phyloP scores from a whole-genome alignment of 148 eudicot genomes.

The Rhododendron ovatum region DNA sequence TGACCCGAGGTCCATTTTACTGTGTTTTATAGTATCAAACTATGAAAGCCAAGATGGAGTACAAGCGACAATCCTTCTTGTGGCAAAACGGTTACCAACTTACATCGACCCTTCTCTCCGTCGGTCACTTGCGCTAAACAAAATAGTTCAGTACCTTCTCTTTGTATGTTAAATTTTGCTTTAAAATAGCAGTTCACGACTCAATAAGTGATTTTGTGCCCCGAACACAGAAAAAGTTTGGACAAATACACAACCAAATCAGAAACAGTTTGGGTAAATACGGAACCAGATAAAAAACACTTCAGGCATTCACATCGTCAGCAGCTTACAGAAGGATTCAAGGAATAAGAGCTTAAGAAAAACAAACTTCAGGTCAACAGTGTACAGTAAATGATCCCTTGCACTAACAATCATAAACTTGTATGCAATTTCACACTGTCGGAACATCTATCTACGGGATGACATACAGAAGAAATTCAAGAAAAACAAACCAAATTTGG shows the following conservation, averaged over 20 bases:
- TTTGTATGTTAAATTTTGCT: background rate
- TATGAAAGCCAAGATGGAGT: background rate
- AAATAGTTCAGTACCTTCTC: background rate
- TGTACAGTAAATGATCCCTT: background rate
- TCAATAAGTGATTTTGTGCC: background rate
- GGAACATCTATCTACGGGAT: background rate
- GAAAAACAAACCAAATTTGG: background rate
- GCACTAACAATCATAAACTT: background rate
- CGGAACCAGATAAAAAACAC: background rate
- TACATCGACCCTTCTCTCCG: background rate
- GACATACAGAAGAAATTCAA: background rate
- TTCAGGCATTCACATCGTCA: background rate
- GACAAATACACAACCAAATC: background rate
- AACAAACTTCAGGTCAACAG: background rate
- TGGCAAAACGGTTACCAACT: background rate
- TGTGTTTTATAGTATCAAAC: background rate
- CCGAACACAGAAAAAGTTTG: background rate
- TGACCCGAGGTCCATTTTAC: background rate
- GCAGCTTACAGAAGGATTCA: background rate
- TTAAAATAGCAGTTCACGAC: background rate
- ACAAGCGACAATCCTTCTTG: background rate
- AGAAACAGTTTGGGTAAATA: background rate
- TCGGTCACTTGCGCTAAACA: background rate
- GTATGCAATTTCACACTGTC: background rate
- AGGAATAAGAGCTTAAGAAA: background rate